Percentiles rank a stretch among this genome's conserved stretches.
Evolutionary conservation across 1,284 basidiomycete species (phyloP).

Genomic region (Moesziomyces antarcticus): DNA sequence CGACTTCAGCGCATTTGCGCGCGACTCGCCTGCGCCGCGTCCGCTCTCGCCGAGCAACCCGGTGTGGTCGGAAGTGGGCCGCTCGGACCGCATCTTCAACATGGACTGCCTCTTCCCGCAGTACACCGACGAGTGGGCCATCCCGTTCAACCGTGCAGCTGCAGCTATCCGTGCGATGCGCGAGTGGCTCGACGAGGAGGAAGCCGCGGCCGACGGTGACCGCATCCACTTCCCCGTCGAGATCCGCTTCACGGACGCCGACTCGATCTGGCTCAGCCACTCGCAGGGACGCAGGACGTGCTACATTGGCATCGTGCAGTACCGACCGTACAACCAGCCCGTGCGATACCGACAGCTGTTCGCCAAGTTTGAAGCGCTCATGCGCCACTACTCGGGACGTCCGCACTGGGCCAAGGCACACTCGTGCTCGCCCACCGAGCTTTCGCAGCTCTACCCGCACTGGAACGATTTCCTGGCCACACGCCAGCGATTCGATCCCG

Average conservation of each 20-base stretch:
- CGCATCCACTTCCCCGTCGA: constrained; percentile 93
- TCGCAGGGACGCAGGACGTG: constrained; percentile 81
- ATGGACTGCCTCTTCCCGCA: constrained; percentile 67
- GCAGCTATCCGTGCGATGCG: constrained; percentile 80
- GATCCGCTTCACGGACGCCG: constrained; percentile 85
- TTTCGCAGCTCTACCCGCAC: constrained; percentile 81
- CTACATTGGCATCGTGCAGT: constrained; percentile 97
- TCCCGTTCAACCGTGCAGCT: constrained; percentile 75
- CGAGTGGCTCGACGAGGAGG: constrained; percentile 76
- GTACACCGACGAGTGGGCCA: constrained; percentile 80
- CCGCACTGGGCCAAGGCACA: constrained; percentile 99
- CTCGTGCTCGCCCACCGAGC: constrained; percentile 75
- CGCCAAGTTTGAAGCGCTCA: constrained; percentile 80
- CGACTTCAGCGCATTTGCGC: constrained; percentile 27
- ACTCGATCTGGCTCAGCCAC: constrained; percentile 94
- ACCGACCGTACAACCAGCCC: constrained; percentile 88
- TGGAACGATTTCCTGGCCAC: constrained; percentile 83
- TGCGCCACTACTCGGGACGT: constrained; percentile 79
- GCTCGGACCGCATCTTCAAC: constrained; percentile 64
- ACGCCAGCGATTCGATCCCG: constrained; percentile 80
- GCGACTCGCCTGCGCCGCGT: constrained; percentile 34
- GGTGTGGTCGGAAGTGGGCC: constrained; percentile 49
- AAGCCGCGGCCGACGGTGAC: constrained; percentile 77
- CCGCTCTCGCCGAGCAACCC: constrained; percentile 33
- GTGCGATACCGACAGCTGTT: constrained; percentile 89